Evolutionary conservation across 2,329 filamentous ascomycete species (phyloP).

Genomic region (Phoma sp.): DNA sequence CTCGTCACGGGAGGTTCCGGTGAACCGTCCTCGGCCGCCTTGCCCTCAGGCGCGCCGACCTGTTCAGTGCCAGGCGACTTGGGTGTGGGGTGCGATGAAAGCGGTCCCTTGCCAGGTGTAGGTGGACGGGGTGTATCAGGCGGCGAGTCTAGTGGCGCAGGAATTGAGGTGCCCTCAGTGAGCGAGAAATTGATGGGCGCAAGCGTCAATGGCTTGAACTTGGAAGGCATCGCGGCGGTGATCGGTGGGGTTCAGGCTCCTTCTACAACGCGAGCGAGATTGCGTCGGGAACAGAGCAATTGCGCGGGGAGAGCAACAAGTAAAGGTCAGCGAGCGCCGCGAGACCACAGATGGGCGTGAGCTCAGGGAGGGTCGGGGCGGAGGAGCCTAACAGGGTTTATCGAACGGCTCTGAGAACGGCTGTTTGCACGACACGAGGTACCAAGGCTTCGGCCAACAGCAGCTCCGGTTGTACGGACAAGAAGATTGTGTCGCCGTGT

Average conservation of each 20-base stretch:
- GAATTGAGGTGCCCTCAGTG: constrained; percentile 51
- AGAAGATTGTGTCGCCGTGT: constrained; percentile 2
- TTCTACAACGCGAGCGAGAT: constrained; percentile 15
- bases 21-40: constrained; percentile 18
- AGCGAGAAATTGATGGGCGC: constrained; percentile 51
- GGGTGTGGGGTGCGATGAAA: constrained; percentile 51
- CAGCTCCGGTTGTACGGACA: constrained; percentile 4
- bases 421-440: constrained; percentile 22
- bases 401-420: constrained; percentile 17
- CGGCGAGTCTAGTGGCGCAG: constrained; percentile 49
- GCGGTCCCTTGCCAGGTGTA: constrained; percentile 47
- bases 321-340: constrained; percentile 18
- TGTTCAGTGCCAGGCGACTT: constrained; percentile 32
- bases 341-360: constrained; percentile 27
- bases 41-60: constrained; percentile 25
- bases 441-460: constrained; percentile 4
- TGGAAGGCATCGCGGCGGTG: constrained; percentile 34
- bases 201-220: constrained; percentile 47
- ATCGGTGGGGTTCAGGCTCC: constrained; percentile 2
- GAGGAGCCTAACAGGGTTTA: constrained; percentile 32
- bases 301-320: constrained; percentile 24
- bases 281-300: constrained; percentile 21
- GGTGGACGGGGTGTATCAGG: constrained; percentile 47
- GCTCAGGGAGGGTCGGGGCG: constrained; percentile 41
- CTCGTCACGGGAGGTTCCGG: constrained; percentile 21